Conservation (phyloP, 192 early-diverging fungal genomes). For the Backusella circina region DNA sequence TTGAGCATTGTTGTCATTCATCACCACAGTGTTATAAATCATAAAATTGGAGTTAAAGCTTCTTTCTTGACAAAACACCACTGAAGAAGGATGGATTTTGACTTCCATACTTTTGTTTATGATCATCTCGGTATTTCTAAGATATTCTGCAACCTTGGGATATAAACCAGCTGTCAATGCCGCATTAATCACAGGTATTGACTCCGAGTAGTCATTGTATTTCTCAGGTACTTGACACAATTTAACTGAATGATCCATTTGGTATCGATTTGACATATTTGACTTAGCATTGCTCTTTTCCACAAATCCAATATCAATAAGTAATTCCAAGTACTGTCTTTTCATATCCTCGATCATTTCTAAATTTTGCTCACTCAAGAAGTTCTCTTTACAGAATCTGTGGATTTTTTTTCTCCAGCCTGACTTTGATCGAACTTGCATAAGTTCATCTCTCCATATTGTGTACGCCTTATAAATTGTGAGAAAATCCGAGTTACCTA, state of each 20-base stretch:
- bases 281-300: constrained; percentile 8
- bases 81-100: constrained; percentile 80
- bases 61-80: constrained; percentile 47
- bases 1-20: constrained; percentile 26
- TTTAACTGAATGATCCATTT: constrained; percentile 1
- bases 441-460: constrained; percentile 41
- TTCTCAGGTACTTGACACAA: constrained; percentile 37
- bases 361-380: constrained; percentile 49
- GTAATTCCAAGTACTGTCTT: constrained; percentile 46
- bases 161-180: constrained; percentile 81
- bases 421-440: constrained; percentile 6
- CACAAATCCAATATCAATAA: constrained; percentile 51
- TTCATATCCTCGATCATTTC: constrained; percentile 57
- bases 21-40: constrained; percentile 47
- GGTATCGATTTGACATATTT: constrained; percentile 1
- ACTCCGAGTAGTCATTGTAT: constrained; percentile 39
- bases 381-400: constrained; percentile 45
- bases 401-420: constrained; percentile 20
- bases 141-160: constrained; percentile 61
- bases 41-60: constrained; percentile 17
- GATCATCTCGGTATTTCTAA: constrained; percentile 32
- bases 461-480: constrained; percentile 52
- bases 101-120: constrained; percentile 46
- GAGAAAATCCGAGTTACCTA: constrained; percentile 44
- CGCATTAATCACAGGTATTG: constrained; percentile 61